Conservation (phyloP, 495 filamentous ascomycete genomes). For the Tuber brumale region DNA sequence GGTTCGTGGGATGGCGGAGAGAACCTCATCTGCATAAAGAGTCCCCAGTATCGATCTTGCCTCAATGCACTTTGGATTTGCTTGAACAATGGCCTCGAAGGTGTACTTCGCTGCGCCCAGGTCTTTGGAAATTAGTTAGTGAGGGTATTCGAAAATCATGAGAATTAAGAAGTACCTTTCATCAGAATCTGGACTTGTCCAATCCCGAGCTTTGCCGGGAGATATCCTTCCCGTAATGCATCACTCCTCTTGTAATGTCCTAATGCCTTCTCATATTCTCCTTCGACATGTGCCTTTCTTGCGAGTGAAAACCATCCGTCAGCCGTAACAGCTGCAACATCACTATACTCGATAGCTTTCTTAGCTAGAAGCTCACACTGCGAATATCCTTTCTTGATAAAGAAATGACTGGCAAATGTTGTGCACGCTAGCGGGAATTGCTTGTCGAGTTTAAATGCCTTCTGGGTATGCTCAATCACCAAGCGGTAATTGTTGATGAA, state of each 20-base stretch:
- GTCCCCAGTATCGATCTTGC: constrained; percentile 85
- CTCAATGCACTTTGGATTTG: constrained; percentile 64
- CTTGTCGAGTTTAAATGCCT: constrained; percentile 91
- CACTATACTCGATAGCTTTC: constrained; percentile 88
- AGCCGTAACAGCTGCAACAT: constrained; percentile 89
- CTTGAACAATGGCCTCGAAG: constrained; percentile 78
- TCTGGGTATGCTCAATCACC: constrained; percentile 91
- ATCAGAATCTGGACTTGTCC: constrained; percentile 81
- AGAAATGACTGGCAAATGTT: constrained; percentile 81
- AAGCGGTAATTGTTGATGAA: constrained; percentile 80
- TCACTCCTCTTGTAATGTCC: constrained; percentile 86
- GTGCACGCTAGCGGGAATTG: constrained; percentile 83
- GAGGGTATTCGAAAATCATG: neutral
- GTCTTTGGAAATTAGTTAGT: constrained; percentile 46
- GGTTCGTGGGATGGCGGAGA: constrained; percentile 50
- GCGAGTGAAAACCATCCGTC: constrained; percentile 95
- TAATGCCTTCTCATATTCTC: constrained; percentile 59
- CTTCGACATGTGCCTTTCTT: constrained; percentile 72
- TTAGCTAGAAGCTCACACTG: constrained; percentile 81
- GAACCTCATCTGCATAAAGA: constrained; percentile 88
- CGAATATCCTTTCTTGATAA: constrained; percentile 64
- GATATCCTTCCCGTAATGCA: constrained; percentile 75
- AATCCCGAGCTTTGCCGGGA: constrained; percentile 86
- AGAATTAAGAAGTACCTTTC: constrained; percentile 40
- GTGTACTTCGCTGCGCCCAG: constrained; percentile 86